Conservation (phyloP, 73 alveolate species). For the Breviolum minutum region DNA sequence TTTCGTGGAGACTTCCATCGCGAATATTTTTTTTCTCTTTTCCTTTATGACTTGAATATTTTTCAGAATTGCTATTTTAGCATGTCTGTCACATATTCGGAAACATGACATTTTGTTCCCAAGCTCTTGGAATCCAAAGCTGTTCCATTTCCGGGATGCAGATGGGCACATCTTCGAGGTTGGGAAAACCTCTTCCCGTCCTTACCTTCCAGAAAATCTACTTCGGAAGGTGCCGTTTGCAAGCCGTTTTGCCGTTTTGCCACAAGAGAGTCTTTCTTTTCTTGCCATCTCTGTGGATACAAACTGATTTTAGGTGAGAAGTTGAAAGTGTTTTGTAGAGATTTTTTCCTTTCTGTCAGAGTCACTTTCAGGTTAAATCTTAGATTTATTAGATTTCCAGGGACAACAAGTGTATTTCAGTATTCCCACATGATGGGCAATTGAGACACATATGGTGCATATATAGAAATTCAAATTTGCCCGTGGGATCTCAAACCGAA, state of each 20-base stretch:
- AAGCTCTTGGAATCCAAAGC: not conserved
- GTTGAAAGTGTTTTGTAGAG: not conserved
- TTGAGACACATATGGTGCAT: too few species aligned
- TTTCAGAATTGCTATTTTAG: too few species aligned
- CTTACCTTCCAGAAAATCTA: constrained; percentile 67
- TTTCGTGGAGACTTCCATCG: not conserved
- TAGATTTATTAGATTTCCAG: not conserved
- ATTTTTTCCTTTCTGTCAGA: not conserved
- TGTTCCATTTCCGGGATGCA: not conserved
- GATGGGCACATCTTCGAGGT: not conserved
- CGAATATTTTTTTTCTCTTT: not conserved
- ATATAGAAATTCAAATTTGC: too few species aligned
- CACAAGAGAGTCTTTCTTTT: not conserved
- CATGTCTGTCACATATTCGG: not conserved
- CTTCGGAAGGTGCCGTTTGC: not conserved
- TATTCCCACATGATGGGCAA: too few species aligned
- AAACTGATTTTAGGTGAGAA: not conserved
- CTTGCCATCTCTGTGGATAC: not conserved
- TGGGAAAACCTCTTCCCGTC: constrained; percentile 85
- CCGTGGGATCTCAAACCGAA: too few species aligned
- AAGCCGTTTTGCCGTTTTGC: not conserved
- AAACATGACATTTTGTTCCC: not conserved
- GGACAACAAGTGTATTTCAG: too few species aligned
- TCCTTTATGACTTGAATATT: not conserved
- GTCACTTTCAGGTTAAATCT: too few species aligned